Evolutionary conservation across 345 rosid species (phyloP), one percentile per base, ranked within the genome.

Genomic region (Boechera stricta): DNA sequence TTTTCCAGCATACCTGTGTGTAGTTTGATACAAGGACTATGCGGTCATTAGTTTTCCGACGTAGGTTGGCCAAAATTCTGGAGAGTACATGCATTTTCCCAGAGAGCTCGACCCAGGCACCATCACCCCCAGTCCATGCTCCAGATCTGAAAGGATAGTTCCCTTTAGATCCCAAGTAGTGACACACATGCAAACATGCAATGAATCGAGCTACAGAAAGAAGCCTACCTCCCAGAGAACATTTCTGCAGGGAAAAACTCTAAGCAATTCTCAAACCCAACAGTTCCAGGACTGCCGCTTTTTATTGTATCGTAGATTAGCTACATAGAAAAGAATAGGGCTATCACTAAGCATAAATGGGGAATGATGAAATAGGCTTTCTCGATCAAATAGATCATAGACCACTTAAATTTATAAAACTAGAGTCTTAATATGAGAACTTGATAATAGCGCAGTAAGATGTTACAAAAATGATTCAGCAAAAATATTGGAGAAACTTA

Each of bases 71-170:
- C 77, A 95, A 84, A 58, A 95, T 81, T 77, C 97, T 88, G 54
- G 98, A 92, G 83, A 95, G 84, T 71, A 95, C 94, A 82, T 88
- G 98, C 99, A 95, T 92, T 91, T 95, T 92, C 68, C 99, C 97
- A 16, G 99, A 95, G 44, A 95, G 91, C 79, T 92, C 99, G 74
- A 95, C 91, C 99, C 99, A 94, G 48, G 96, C 86, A 71, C 98
- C 99, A 82, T 87, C 86, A 78, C 96, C 98, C 58, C 99, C 98
- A 69, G 83, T 87, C 98, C 98, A 91, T 41, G 97, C 79, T 84
- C 98, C 99, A 75, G 96, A 92, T 83, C 99, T 92, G 76, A 66
- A 78, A 58, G 72, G 58, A 73, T 61, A 48, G 45, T 52, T 49
- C 69, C 39, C 18, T 32, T 38, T 65, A 76, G 69, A 80, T 63